Evolutionary conservation across 192 early-diverging fungal genomes (phyloP), one percentile per base, ranked within the genome.

Genomic region (Dispira simplex): DNA sequence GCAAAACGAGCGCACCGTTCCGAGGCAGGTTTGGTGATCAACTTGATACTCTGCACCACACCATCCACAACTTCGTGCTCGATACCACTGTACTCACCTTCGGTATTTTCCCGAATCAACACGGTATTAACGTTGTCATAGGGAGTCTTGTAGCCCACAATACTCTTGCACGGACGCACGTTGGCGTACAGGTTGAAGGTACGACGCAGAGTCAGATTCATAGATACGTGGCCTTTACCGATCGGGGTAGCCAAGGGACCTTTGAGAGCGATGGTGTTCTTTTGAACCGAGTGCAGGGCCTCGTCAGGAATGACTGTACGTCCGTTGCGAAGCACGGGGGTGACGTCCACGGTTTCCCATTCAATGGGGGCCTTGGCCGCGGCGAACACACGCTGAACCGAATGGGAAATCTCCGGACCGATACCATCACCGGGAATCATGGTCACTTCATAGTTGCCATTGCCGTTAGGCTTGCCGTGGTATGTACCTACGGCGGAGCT

Each of bases 1-100:
- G 96, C 96, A 76, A 96, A 99, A 56, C 89, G 86, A 39, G 87
- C 87, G 66, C 85, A 85, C 64, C 93, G 86, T 68, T 91, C 85
- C 58, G 89, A 95, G 8, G 96, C 96, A 44, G 92, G 86, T 73
- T 84, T 84, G 68, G 96, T 99, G 68, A 99, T 99, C 70, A 99
- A 83, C 83, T 99, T 99, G 81, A 99, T 97, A 67, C 90, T 93
- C 79, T 99, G 96, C 64, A 99, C 92, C 62, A 97, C 93, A 48
- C 96, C 96, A 70, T 88, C 83, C 55, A 98, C 88, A 6, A 98
- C 90, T 67, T 81, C 83, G 77, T 97, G 93, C 78, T 98, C 95
- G 70, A 98, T 96, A 46, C 96, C 96, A 71, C 91, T 94, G 83
- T 99, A 99, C 79, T 99, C 96, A 67, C 96, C 96, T 79, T 99